Evolutionary conservation across 1,139 yeast species (phyloP), one percentile per base, ranked within the genome.

Genomic region (Casaregolazyma lundiana): DNA sequence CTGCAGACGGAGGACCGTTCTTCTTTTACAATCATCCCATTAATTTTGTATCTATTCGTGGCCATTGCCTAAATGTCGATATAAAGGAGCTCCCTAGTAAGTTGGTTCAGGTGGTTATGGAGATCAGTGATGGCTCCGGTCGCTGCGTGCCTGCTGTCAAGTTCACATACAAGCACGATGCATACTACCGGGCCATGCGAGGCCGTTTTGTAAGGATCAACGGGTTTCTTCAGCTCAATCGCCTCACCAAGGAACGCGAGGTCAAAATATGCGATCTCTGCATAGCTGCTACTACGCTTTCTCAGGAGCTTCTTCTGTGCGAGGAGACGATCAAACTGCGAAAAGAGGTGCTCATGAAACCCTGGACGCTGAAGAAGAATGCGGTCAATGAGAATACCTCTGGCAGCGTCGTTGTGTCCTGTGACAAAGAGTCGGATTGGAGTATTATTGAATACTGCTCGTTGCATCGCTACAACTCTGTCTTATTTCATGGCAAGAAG

Each of bases 21-120:
- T 55, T 58, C 44, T 57, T 52, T 47, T 47, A 52, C n/a, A 57
- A 60, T 47, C 63, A 59, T 36, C 64, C 64, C 4, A 53, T 61
- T 21, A 56, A 53, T 41, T 58, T 53, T 38, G 60, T 59, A 6
- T 36, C 53, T 6, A 41, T 60, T 7, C 50, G 59, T 19, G 64
- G 59, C 3, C 40, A 48, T 35, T 53, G 60, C 36, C 16, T 51
- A 2, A 42, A 38, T n/a, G 45, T 54, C n/a, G 54, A 50, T 13
- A 21, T 22, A 15, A 35, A 24, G 16, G 6, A 19, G 6, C 11
- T 37, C 2, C 4, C 6, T 16, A 17, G 36, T 16, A 22, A 24
- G 19, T 13, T 24, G n/a, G 21, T 18, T 24, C 32, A 41, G 24
- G 35, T 42, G 13, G 11, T 40, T 15, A 26, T 35, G 38, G 44